phyloP scores from a whole-genome alignment of 2,329 filamentous ascomycete genomes.

The Byssochlamys sp. region DNA sequence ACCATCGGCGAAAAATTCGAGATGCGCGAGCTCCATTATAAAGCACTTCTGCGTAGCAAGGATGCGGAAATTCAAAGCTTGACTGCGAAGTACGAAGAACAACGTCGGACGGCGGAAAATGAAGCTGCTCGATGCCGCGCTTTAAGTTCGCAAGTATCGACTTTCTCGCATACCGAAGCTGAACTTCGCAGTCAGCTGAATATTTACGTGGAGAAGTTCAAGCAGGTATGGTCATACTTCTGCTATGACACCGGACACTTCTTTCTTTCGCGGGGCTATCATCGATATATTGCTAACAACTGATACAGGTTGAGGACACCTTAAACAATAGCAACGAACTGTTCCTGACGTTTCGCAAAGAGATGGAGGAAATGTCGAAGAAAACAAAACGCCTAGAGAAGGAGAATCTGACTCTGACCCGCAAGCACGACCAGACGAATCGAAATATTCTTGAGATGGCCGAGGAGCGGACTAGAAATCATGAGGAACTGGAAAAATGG shows the following conservation, averaged over 20 bases:
- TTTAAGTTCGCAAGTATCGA: constrained; percentile 82
- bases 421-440: constrained; percentile 87
- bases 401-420: constrained; percentile 81
- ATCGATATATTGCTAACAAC: constrained; percentile 33
- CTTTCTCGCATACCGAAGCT: constrained; percentile 90
- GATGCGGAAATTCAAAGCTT: constrained; percentile 92
- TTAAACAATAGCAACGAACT: constrained; percentile 97
- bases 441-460: constrained; percentile 96
- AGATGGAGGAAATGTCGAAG: constrained; percentile 99
- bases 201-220: constrained; percentile 98
- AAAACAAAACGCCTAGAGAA: constrained; percentile 95
- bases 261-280: constrained; percentile 9
- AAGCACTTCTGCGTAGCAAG: constrained; percentile 82
- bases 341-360: constrained; percentile 91
- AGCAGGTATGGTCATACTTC: constrained; percentile 64
- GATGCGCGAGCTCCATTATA: constrained; percentile 85
- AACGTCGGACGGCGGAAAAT: constrained; percentile 76
- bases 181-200: constrained; percentile 91
- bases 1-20: constrained; percentile 96
- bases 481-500: constrained; percentile 67
- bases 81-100: constrained; percentile 75
- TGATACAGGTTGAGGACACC: constrained; percentile 84
- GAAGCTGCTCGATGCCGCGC: constrained; percentile 73
- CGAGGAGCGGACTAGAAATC: constrained; percentile 70
- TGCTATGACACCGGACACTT: background rate